These are phyloP conservation scores for Wallemia ichthyophaga DNA, from an alignment of 1,284 basidiomycete genomes.

Conservation along the genomic window DNA sequence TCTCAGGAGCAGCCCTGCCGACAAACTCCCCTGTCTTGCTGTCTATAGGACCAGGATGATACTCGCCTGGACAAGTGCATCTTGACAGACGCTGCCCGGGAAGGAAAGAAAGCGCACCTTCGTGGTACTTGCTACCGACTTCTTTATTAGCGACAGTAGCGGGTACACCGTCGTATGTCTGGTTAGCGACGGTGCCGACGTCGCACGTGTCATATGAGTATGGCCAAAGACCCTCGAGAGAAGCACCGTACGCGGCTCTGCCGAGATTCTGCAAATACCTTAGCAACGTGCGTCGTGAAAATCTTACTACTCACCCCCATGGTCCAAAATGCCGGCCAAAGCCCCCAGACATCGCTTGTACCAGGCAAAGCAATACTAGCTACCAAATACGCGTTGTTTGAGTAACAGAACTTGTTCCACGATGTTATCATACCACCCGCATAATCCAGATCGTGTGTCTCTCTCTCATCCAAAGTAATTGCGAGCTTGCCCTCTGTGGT, in stretches of 20 bases:
- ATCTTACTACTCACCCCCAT: conserved; percentile 26
- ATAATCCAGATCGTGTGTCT: conserved; percentile 42
- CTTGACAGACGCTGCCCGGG: conserved; percentile 18
- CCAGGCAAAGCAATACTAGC: background rate
- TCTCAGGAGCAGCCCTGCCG: conserved; percentile 14
- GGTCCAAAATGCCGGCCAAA: conserved; percentile 61
- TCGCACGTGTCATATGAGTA: conserved; percentile 48
- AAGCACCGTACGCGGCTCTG: conserved; percentile 46
- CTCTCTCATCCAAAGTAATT: conserved; percentile 36
- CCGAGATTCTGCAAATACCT: conserved; percentile 42
- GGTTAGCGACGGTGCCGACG: conserved; percentile 52
- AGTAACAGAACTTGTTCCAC: conserved; percentile 90
- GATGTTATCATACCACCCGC: conserved; percentile 35
- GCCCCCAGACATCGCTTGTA: conserved; percentile 15
- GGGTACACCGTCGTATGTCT: conserved; percentile 21
- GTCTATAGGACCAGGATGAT: conserved; percentile 17
- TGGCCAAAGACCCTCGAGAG: conserved; percentile 49
- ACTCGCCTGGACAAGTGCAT: conserved; percentile 17
- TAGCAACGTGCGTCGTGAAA: conserved; percentile 20
- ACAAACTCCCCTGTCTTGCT: conserved; percentile 9
- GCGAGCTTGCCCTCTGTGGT: conserved; percentile 48
- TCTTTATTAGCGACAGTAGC: background rate
- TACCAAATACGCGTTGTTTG: conserved; percentile 10
- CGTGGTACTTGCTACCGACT: background rate
- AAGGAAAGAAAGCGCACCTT: conserved; percentile 19